These are phyloP conservation scores for Boletellus ananiceps DNA, from an alignment of 768 basidiomycete genomes.

Conservation along the genomic window DNA sequence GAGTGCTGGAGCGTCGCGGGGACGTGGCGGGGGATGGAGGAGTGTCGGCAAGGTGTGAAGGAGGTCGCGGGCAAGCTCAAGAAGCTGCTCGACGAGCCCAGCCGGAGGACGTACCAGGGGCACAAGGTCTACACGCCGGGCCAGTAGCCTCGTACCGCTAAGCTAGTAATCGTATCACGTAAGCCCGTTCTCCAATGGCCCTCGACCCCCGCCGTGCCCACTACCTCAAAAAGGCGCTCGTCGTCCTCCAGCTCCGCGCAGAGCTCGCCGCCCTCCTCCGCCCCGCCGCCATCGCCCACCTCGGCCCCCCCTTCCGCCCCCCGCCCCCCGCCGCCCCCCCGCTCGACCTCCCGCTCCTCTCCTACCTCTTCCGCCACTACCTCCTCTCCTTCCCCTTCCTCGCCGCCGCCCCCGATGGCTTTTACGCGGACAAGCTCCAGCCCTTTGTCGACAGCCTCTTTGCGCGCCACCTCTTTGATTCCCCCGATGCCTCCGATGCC, in stretches of 20 bases:
- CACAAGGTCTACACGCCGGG: constrained; percentile 32
- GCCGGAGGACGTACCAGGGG: constrained; percentile 29
- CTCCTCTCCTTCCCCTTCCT: constrained; percentile 81
- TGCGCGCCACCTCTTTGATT: constrained; percentile 74
- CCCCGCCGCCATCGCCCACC: constrained; percentile 71
- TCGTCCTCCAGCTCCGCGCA: constrained; percentile 77
- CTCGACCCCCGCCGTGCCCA: constrained; percentile 91
- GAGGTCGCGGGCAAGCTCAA: constrained; percentile 60
- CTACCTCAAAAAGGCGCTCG: constrained; percentile 95
- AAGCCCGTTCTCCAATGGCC: constrained; percentile 20
- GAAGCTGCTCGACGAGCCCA: constrained; percentile 36
- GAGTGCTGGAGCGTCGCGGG: constrained; percentile 77
- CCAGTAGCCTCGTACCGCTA: constrained; percentile 4
- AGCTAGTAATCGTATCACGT: constrained; percentile 4
- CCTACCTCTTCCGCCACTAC: constrained; percentile 84
- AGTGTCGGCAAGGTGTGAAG: constrained; percentile 57
- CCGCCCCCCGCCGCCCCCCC: constrained; percentile 51
- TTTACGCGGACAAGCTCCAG: constrained; percentile 93
- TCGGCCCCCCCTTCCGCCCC: constrained; percentile 75
- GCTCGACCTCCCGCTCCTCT: constrained; percentile 81
- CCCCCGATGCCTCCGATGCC: constrained; percentile 53
- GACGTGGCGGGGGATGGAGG: constrained; percentile 63
- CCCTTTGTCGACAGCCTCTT: constrained; percentile 85
- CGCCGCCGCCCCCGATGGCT: constrained; percentile 79
- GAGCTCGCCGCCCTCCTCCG: constrained; percentile 66